Evolutionary conservation across 2,329 filamentous ascomycete genomes (phyloP), one percentile per base, ranked within the genome.

Genomic region (Aureobasidium sp.): DNA sequence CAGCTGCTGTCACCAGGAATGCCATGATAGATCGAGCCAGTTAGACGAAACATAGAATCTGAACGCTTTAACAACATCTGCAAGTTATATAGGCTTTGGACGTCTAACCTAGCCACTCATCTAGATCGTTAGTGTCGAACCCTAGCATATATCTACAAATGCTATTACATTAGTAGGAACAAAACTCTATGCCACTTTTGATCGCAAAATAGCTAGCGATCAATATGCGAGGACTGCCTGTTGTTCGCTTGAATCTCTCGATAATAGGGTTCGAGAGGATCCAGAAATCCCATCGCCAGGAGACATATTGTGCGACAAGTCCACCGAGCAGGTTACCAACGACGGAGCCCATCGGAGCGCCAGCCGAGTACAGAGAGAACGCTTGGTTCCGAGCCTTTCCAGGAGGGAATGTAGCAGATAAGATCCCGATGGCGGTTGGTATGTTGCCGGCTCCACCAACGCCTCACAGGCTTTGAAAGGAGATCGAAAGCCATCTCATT

Each of bases 341-440:
- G 9, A 88, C 78, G 51, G 79, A 81, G 0, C 87, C 86, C 0
- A 88, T 72, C 0, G 87, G 86, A 0, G 85, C 83, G 1, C 85
- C 86, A 1, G 85, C 85, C 21, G 82, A 65, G 64, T 87, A 88
- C 27, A 81, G 78, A 42, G 82, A 83, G 66, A 90, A 89, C 1
- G 86, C 85, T 68, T 88, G 87, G 67, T 87, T 89, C 73, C 88
- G 89, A 4, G 85, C 82, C 65, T 83, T 85, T 0, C 86, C 85
- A 0, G 85, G 85, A 1, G 82, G 81, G 61, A 89, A 89, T 0
- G 84, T 88, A 1, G 82, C 82, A 0, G 85, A 86, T 3, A 90
- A 71, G 42, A 89, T 89, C 0, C 87, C 87, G 68, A 90, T 83
- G 0, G 86, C 87, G 0, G 86, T 88, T 0, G 87, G 86, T 0